phyloP scores from a whole-genome alignment of 2,329 filamentous ascomycete genomes.

The Trichoderma gracile region DNA sequence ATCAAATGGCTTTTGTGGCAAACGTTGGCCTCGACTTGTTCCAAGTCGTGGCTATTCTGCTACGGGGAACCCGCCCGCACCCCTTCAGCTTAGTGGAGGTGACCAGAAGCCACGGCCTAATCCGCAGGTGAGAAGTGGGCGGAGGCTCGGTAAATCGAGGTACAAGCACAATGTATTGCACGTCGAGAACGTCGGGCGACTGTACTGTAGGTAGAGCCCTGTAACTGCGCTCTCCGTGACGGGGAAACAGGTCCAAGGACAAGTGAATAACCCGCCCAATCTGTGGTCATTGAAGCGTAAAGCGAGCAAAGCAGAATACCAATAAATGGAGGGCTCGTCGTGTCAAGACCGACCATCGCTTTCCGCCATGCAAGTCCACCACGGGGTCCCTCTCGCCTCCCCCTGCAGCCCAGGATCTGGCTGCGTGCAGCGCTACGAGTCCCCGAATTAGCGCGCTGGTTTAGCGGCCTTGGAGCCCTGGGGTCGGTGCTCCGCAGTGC shows the following conservation, averaged over 20 bases:
- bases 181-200: not conserved
- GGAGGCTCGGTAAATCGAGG: not conserved
- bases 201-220: too few relatives aligned
- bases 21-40: not conserved
- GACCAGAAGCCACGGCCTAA: not conserved
- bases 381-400: not conserved
- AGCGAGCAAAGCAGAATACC: too few relatives aligned
- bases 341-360: too few relatives aligned
- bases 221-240: not conserved
- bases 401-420: conserved; percentile 1
- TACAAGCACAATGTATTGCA: too few relatives aligned
- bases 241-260: not conserved
- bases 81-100: conserved; percentile 23
- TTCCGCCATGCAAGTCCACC: too few relatives aligned
- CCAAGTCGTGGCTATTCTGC: conserved; percentile 15
- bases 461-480: conserved; percentile 1
- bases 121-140: not conserved
- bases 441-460: conserved; percentile 6
- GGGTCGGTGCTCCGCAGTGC: conserved; percentile 11
- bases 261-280: not conserved
- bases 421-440: not conserved
- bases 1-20: conserved; percentile 13
- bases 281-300: too few relatives aligned
- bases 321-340: too few relatives aligned
- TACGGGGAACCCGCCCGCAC: conserved; percentile 25